Base-by-base conservation (phyloP, 1,139 yeast species). In the Debaryomycetaceae sp. region DNA sequence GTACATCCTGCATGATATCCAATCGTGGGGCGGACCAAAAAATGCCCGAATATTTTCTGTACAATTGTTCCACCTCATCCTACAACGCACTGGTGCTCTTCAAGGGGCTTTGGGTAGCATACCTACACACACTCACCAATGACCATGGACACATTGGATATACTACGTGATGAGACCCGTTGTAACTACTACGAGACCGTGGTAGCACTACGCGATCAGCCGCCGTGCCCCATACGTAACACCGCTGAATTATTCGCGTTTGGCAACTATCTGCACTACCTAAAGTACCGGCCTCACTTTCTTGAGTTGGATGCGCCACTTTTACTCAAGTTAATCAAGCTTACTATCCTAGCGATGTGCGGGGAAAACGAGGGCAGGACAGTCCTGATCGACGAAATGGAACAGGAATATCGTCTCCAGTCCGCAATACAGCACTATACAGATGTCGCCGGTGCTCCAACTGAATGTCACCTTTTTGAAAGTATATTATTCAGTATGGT, bases 161-260 rank as follows among this genome's bases (percentile, higher is more conserved):
- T 10, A 7, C 23, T 27, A n/a, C 20, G 16, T 16, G 19, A 27
- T 15, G 36, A 33, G 4, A 29, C 36, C 2, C 18, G 25, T 11
- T 33, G 23, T 23, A 33, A 29, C 18, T 33, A 33, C 24, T 32
- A 15, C 13, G 35, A 32, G 17, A 10, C 30, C 14, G 26, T 27
- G 7, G 27, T 21, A 22, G 3, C 16, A 3, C n/a, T 30, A 4
- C 22, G 18, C 6, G 19, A 18, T 22, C 14, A 7, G 20, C 5
- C 16, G 16, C 32, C n/a, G 24, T 25, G 10, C 28, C 18, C 18
- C 28, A 14, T 30, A 16, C 16, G 16, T 22, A 51, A 53, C 31
- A 52, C 62, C 2, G 32, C 61, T 7, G 72, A 65, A 42, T 48
- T 65, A 28, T 65, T 62, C 37, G 48, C 68, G 3, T 64, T 59